Percentiles rank a stretch among this genome's conserved stretches.
Conservation (phyloP, 2,329 filamentous ascomycete species). For the Paraphaeosphaeria sporulosa region DNA sequence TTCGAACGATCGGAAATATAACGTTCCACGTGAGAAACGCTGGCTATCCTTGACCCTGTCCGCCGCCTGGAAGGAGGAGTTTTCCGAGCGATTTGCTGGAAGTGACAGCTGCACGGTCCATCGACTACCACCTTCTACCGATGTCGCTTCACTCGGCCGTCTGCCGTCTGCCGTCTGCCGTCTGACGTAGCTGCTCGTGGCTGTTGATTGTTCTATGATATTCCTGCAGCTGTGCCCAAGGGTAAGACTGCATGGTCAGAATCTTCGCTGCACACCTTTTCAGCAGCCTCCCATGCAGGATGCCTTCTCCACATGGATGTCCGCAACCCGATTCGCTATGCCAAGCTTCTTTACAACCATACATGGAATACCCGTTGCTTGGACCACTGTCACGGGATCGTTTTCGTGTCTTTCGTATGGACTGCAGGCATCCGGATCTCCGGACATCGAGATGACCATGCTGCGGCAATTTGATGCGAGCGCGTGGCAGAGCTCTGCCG, state of each 20-base stretch:
- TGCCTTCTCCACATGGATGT: not conserved
- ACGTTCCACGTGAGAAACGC: too few species aligned
- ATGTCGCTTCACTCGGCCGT: not conserved
- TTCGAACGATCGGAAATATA: not conserved
- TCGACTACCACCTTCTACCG: slow-evolving; percentile 5
- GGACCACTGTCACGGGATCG: slow-evolving; percentile 11
- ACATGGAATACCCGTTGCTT: not conserved
- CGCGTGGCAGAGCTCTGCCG: slow-evolving; percentile 21
- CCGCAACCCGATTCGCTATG: slow-evolving; percentile 12
- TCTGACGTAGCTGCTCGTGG: slow-evolving; percentile 9
- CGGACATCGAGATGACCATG: slow-evolving; percentile 12
- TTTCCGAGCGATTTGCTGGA: not conserved
- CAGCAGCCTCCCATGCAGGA: slow-evolving; percentile 2
- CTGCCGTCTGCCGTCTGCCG: slow-evolving; percentile 5
- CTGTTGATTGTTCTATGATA: slow-evolving; percentile 3
- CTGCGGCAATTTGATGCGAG: slow-evolving; percentile 20
- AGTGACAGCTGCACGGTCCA: slow-evolving; percentile 3
- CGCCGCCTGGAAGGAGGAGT: not conserved
- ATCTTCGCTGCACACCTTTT: not conserved
- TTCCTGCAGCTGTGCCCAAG: slow-evolving; percentile 12
- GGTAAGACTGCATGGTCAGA: slow-evolving; percentile 3
- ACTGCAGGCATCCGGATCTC: slow-evolving; percentile 15
- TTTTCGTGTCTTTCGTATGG: slow-evolving; percentile 10
- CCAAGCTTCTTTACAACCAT: slow-evolving; percentile 12
- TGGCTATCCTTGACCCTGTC: not conserved